These are phyloP conservation scores for Termitomyces sp. DNA, from an alignment of 768 basidiomycete species.

Conservation along the genomic window DNA sequence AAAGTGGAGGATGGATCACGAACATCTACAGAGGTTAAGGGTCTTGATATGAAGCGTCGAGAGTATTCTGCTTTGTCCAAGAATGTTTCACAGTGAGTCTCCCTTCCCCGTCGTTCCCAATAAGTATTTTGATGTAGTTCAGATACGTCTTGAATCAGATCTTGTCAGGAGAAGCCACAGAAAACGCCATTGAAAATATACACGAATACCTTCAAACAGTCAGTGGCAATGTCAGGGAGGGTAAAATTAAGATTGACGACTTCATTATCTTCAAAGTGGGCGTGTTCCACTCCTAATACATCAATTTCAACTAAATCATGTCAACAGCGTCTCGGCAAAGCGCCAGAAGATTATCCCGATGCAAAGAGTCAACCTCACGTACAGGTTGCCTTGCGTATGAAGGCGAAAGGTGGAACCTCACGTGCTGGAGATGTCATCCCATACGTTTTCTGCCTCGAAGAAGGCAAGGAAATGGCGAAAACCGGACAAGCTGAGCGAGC, in stretches of 20 bases:
- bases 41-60: constrained; percentile 97
- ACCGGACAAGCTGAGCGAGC: constrained; percentile 85
- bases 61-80: constrained; percentile 94
- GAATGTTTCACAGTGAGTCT: constrained; percentile 80
- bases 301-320: neutral
- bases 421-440: constrained; percentile 91
- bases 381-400: constrained; percentile 90
- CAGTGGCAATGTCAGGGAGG: constrained; percentile 73
- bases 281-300: neutral
- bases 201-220: constrained; percentile 84
- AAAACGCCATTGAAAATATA: constrained; percentile 83
- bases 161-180: constrained; percentile 86
- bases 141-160: constrained; percentile 91
- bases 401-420: constrained; percentile 74
- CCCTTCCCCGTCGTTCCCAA: neutral
- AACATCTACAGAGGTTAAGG: constrained; percentile 87
- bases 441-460: constrained; percentile 86
- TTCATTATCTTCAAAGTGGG: constrained; percentile 91
- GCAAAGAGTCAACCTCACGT: constrained; percentile 95
- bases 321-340: constrained; percentile 85
- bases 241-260: constrained; percentile 82
- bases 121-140: neutral
- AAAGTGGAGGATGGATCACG: constrained; percentile 83
- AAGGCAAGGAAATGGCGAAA: constrained; percentile 67
- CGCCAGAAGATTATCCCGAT: constrained; percentile 96